These are phyloP conservation scores for Tirmania nivea DNA, from an alignment of 495 filamentous ascomycete species.

Conservation along the genomic window DNA sequence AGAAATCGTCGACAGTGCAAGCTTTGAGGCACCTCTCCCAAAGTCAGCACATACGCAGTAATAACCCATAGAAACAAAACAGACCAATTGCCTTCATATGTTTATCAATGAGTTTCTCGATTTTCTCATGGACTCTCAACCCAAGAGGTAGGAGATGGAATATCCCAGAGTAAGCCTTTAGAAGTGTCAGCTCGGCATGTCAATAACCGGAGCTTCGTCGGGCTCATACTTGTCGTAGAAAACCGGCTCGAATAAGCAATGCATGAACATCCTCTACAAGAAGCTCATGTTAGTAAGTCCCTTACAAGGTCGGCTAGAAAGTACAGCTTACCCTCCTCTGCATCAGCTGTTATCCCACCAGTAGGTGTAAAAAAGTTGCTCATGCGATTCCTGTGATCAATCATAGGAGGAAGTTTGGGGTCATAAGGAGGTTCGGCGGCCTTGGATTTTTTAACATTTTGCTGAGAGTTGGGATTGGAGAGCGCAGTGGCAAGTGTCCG, in stretches of 20 bases:
- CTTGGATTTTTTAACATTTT: too few species aligned
- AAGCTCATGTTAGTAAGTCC: not conserved
- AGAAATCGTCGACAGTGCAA: constrained; percentile 74
- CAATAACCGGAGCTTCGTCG: not conserved
- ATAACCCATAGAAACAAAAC: constrained; percentile 5
- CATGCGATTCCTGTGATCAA: constrained; percentile 38
- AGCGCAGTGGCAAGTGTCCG: too few species aligned
- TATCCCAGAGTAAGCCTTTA: constrained; percentile 63
- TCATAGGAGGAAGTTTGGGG: constrained; percentile 16
- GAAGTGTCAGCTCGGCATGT: not conserved
- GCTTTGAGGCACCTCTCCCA: constrained; percentile 52
- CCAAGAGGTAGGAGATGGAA: constrained; percentile 92
- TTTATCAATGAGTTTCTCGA: constrained; percentile 66
- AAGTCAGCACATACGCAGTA: constrained; percentile 9
- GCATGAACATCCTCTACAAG: constrained; percentile 42
- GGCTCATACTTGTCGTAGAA: constrained; percentile 43
- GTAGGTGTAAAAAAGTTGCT: constrained; percentile 61
- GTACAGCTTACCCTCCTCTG: constrained; percentile 21
- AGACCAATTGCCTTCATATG: constrained; percentile 63
- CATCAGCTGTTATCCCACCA: constrained; percentile 39
- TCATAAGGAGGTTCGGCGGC: constrained; percentile 15
- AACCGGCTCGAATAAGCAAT: constrained; percentile 55
- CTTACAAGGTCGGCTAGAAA: too few species aligned
- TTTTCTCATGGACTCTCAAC: constrained; percentile 65
- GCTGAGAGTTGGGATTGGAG: too few species aligned